Base-by-base conservation (phyloP, 2,329 filamentous ascomycete species). In the Clarireedia monteithiana region DNA sequence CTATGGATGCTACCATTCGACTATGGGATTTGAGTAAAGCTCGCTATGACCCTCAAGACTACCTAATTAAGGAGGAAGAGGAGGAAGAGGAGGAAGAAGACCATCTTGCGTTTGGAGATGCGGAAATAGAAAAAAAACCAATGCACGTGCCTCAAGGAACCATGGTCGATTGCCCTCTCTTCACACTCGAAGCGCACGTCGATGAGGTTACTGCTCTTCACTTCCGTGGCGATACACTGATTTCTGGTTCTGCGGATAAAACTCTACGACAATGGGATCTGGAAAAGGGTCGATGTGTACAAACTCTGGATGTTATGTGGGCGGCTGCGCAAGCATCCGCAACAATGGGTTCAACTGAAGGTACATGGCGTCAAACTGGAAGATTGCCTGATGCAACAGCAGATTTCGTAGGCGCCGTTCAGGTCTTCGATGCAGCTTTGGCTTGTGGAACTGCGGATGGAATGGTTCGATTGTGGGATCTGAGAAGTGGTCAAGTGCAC, bases 221-320 rank as follows among this genome's bases (percentile, higher is more conserved):
- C 72, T 95, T 99, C 74, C 82, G 85, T 58, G 89, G 89, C 55
- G 86, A 96, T 63, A 91, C 89, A 0, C 80, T 99, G 15, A 91
- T 99, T 34, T 99, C 94, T 2, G 94, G 94, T 12, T 97, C 92
- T 6, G 88, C 94, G 0, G 94, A 99, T 74, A 99, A 99, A 78
- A 99, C 94, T 1, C 77, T 99, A 55, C 85, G 94, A 46, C 94
- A 99, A 71, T 99, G 94, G 94, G 94, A 99, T 75, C 79, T 99
- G 50, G 89, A 92, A 66, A 96, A 91, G 70, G 94, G 94, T n/a
- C 87, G 94, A 49, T 97, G 94, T 71, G 89, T 99, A 53, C 94
- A 99, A 73, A 99, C 94, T 2, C 77, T 99, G 49, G 94, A 99
- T 72, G 92, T 99, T 6, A 88, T 99, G 70, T 99, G 94, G 94